Base-by-base conservation (phyloP, 768 basidiomycete genomes). In the Mycena crocata region DNA sequence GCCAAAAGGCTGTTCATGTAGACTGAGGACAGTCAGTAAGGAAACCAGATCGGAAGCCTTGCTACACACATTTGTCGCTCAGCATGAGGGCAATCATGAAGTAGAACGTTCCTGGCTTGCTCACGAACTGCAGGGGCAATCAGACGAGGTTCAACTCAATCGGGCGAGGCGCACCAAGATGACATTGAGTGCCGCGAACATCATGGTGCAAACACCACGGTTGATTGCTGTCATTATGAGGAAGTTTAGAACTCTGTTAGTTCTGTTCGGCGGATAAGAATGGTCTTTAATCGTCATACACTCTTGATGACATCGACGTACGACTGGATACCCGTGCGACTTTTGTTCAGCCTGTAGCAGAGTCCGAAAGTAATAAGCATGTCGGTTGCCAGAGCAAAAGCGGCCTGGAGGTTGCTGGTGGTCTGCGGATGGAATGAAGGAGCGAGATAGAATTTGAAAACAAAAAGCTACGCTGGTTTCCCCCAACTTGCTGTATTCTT, bases 161-260 rank as follows among this genome's bases (percentile, higher is more conserved):
- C 30, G 13, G 24, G 30, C 23, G 19, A 23, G 4, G 32, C 50
- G 15, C 28, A 62, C 60, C 37, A 62, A 19, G 32, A 62, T 54
- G 14, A 62, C 54, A 28, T 62, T 51, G 37, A 62, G 37, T 28
- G 39, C 39, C 21, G 60, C 60, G 37, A 62, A 62, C 37, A 60
- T 50, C 14, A 50, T 30, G 7, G 58, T 60, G 34, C 34, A 60
- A 28, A 23, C 46, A 1, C 58, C 60, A 1, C 60, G 60, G 42
- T 62, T 62, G n/a, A 62, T n/a, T 7, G 60, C 60, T 37, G 60
- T 62, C 39, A 62, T 40, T 49, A 62, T 51, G 49, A 62, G 49
- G 60, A 62, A 62, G 39, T 62, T 62, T 24, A 62, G 48, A 28
- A 62, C 44, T 30, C 31, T 40, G 26, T 62, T 52, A 12, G 49